Conservation (phyloP, 2,329 filamentous ascomycete genomes). For the Colletotrichum sp. region DNA sequence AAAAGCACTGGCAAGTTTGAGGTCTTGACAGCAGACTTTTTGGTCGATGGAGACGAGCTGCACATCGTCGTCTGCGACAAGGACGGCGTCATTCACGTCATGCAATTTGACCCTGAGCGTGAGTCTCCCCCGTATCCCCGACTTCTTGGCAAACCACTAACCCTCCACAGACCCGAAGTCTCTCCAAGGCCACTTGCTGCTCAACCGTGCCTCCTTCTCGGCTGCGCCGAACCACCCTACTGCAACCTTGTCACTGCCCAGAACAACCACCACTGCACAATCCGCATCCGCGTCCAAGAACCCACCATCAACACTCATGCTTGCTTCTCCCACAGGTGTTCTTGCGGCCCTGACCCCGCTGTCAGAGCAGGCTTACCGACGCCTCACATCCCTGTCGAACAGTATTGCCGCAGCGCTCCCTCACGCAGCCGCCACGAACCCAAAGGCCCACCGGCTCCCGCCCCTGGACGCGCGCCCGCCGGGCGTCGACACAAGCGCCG, state of each 20-base stretch:
- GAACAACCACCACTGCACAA: slow-evolving; percentile 44
- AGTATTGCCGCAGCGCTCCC: slow-evolving; percentile 80
- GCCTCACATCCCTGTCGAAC: slow-evolving; percentile 79
- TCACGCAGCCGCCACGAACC: slow-evolving; percentile 81
- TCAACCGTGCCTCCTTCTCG: slow-evolving; percentile 88
- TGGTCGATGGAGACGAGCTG: slow-evolving; percentile 84
- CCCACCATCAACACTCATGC: slow-evolving; percentile 58
- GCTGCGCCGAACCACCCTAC: slow-evolving; percentile 79
- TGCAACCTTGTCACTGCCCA: slow-evolving; percentile 76
- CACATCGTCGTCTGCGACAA: slow-evolving; percentile 84
- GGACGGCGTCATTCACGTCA: slow-evolving; percentile 83
- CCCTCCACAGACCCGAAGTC: slow-evolving; percentile 80
- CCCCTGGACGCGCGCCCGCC: slow-evolving; percentile 51
- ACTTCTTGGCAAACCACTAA: slow-evolving; percentile 20
- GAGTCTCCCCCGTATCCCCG: slow-evolving; percentile 39
- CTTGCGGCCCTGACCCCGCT: slow-evolving; percentile 80
- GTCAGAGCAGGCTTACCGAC: slow-evolving; percentile 80
- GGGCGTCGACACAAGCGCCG: slow-evolving; percentile 62
- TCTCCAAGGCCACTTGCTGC: slow-evolving; percentile 83
- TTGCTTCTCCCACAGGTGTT: slow-evolving; percentile 77
- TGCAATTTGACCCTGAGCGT: slow-evolving; percentile 97
- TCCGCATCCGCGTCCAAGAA: slow-evolving; percentile 28
- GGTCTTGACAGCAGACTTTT: slow-evolving; percentile 81
- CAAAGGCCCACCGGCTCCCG: slow-evolving; percentile 72
- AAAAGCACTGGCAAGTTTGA: slow-evolving; percentile 83